phyloP scores from a whole-genome alignment of 805 yeast species.

The Candida pseudoglaebosa region DNA sequence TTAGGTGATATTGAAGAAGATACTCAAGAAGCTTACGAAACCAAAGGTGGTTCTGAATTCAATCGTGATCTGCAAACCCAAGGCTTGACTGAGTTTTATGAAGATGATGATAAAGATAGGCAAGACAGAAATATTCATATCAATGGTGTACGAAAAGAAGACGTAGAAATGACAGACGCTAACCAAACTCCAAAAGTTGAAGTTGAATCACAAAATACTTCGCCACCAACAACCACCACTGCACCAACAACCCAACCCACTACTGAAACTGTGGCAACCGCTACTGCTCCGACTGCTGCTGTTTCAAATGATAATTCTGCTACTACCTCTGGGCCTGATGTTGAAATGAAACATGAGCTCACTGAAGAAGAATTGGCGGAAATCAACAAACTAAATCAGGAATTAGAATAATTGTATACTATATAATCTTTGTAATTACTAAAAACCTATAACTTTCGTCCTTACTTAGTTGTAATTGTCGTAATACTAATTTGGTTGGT shows the following conservation, averaged over 20 bases:
- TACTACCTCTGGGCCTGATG: neutral
- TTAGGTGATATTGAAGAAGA: slow-evolving; percentile 87
- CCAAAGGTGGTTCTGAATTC: slow-evolving; percentile 85
- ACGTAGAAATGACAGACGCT: neutral
- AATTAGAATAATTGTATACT: slow-evolving; percentile 4
- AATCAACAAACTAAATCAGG: slow-evolving; percentile 31
- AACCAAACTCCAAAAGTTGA: neutral
- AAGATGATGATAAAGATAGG: slow-evolving; percentile 49
- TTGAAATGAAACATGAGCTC: slow-evolving; percentile 9
- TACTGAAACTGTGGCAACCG: slow-evolving; percentile 3
- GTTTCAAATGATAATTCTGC: neutral
- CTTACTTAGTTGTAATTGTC: too few species aligned
- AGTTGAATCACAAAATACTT: neutral
- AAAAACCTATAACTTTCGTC: too few species aligned
- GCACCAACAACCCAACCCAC: neutral
- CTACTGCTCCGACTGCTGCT: slow-evolving; percentile 1
- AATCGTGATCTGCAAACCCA: slow-evolving; percentile 74
- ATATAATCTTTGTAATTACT: neutral
- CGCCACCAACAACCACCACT: neutral
- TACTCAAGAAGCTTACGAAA: slow-evolving; percentile 70
- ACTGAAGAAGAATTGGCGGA: slow-evolving; percentile 38
- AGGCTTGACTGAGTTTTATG: slow-evolving; percentile 76
- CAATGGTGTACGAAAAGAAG: too few species aligned
- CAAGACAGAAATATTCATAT: slow-evolving; percentile 21
- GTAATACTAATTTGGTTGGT: too few species aligned